These are phyloP conservation scores for Bacidia gigantensis DNA, from an alignment of 495 filamentous ascomycete genomes.

Conservation along the genomic window DNA sequence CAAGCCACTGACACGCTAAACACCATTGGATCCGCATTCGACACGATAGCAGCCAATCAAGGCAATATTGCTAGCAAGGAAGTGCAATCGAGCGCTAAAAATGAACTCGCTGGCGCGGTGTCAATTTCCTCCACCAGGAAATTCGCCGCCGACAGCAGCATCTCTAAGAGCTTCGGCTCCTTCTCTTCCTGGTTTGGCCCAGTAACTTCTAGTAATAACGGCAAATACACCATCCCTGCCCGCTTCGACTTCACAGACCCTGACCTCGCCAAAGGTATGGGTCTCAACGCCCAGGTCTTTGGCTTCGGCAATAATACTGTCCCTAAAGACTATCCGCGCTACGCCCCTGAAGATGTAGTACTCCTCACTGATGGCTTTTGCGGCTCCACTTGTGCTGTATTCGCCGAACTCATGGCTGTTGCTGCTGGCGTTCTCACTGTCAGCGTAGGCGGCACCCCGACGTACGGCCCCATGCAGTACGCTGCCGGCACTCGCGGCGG, in stretches of 20 bases:
- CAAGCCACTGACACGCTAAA: conserved; percentile 28
- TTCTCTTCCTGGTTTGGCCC: conserved; percentile 27
- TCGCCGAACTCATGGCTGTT: conserved; percentile 38
- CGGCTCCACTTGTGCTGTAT: conserved; percentile 34
- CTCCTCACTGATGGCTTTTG: conserved; percentile 37
- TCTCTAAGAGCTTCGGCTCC: conserved; percentile 34
- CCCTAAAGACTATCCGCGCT: too few relatives aligned
- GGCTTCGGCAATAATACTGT: too few relatives aligned
- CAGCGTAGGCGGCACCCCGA: conserved; percentile 32
- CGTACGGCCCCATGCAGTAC: conserved; percentile 29
- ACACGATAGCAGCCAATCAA: conserved; percentile 16
- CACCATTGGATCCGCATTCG: conserved; percentile 26
- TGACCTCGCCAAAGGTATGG: too few relatives aligned
- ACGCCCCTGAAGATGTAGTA: conserved; percentile 36
- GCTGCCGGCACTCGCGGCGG: conserved; percentile 25
- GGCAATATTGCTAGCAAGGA: conserved; percentile 25
- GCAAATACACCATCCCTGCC: conserved; percentile 26
- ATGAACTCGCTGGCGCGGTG: conserved; percentile 39
- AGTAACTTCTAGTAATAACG: conserved; percentile 18
- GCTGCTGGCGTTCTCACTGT: conserved; percentile 33
- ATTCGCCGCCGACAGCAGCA: conserved; percentile 31
- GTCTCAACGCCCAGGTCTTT: too few relatives aligned
- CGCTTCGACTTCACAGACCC: conserved; percentile 19
- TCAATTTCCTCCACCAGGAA: conserved; percentile 31
- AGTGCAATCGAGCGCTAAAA: conserved; percentile 26